These are phyloP conservation scores for Perkinsus chesapeaki DNA, from an alignment of 169 alveolate genomes.

Conservation along the genomic window DNA sequence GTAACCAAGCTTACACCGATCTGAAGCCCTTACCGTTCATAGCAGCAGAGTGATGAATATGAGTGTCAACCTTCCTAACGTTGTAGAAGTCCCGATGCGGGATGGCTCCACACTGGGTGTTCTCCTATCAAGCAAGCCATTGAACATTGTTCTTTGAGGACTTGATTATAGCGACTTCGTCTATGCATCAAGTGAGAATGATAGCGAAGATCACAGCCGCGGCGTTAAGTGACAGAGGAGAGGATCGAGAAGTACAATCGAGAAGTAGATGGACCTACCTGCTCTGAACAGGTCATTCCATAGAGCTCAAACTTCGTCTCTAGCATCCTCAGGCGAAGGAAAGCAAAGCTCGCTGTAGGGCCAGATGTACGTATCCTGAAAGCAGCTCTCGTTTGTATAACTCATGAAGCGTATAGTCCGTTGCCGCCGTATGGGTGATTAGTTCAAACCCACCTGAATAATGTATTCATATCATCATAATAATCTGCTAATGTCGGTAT, in stretches of 20 bases:
- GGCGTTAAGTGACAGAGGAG: too few species aligned
- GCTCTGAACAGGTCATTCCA: neutral
- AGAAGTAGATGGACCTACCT: neutral
- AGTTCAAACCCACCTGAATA: neutral
- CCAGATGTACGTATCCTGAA: neutral
- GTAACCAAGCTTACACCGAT: too few species aligned
- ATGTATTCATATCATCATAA: neutral
- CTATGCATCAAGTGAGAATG: too few species aligned
- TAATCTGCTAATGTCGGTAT: neutral
- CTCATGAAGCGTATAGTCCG: too few species aligned
- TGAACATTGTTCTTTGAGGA: too few species aligned
- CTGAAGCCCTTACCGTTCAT: conserved; percentile 64
- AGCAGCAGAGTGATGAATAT: conserved; percentile 81
- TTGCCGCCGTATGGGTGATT: too few species aligned
- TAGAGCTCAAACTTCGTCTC: neutral
- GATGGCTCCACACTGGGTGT: conserved; percentile 16
- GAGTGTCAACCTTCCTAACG: conserved; percentile 84
- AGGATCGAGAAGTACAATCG: neutral
- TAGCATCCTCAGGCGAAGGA: neutral
- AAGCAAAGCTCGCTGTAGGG: neutral
- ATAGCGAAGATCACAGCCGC: too few species aligned
- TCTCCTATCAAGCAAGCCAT: neutral
- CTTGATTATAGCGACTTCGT: too few species aligned
- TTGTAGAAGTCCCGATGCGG: conserved; percentile 77
- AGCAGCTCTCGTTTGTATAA: neutral